Evolutionary conservation across 176 grass and related monocot species (phyloP).

Genomic region (Poa pratensis): DNA sequence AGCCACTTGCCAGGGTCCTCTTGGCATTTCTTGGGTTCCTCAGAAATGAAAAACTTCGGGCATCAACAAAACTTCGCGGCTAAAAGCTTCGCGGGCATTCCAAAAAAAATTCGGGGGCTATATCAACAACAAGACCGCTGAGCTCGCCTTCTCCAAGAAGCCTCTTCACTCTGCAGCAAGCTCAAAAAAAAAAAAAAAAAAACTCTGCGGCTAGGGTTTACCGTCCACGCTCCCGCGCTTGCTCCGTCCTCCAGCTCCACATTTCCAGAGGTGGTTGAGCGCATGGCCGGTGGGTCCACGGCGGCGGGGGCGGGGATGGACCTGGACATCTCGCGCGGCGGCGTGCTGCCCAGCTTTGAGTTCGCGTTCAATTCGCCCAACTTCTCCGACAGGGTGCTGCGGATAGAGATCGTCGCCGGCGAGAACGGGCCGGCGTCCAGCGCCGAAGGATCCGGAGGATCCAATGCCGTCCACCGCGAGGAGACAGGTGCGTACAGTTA

Average conservation of each 20-base stretch:
- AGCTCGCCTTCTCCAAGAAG: too few species aligned
- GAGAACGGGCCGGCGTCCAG: neutral
- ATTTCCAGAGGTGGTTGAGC: neutral
- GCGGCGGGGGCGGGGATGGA: constrained; percentile 43
- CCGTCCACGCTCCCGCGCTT: neutral
- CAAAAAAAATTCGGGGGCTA: too few species aligned
- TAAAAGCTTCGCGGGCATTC: too few species aligned
- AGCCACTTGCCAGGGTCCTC: too few species aligned
- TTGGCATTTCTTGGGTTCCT: too few species aligned
- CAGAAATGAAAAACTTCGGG: too few species aligned
- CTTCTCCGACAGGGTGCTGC: constrained; percentile 76
- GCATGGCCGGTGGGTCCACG: neutral
- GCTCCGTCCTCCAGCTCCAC: neutral
- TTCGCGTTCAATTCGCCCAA: constrained; percentile 85
- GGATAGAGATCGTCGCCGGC: constrained; percentile 63
- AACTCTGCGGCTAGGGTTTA: constrained; percentile 39
- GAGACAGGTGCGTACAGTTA: neutral
- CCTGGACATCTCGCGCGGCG: constrained; percentile 54
- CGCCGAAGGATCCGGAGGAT: neutral
- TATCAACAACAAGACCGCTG: too few species aligned
- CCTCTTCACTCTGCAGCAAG: too few species aligned
- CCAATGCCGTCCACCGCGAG: constrained; percentile 29
- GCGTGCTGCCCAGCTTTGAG: constrained; percentile 59
- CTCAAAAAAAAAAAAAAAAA: neutral
- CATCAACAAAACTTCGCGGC: too few species aligned